Percentiles rank a stretch among this genome's conserved stretches.
Conservation (phyloP, 2,329 filamentous ascomycete species). For the Cordyceps cicadae region DNA sequence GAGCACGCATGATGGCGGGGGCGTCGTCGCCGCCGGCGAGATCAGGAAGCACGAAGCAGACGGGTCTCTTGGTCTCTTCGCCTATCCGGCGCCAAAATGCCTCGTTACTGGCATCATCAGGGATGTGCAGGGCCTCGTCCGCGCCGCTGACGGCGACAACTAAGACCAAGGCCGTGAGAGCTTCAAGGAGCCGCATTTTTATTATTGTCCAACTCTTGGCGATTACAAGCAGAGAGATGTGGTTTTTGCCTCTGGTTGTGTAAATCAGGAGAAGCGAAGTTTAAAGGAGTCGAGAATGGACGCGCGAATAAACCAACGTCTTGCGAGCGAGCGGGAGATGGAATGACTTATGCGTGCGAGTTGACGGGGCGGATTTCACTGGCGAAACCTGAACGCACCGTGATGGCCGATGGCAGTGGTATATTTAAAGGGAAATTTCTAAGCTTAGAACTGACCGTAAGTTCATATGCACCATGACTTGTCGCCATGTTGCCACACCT, state of each 20-base stretch:
- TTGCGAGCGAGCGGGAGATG: too few relatives aligned
- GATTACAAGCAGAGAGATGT: too few relatives aligned
- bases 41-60: conserved; percentile 23
- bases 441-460: too few relatives aligned
- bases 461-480: too few relatives aligned
- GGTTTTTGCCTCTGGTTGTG: not conserved
- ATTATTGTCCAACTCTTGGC: not conserved
- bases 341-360: too few relatives aligned
- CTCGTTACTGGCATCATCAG: not conserved
- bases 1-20: conserved; percentile 23
- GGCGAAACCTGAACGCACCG: too few relatives aligned
- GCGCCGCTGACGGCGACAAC: not conserved
- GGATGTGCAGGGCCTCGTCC: not conserved
- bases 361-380: too few relatives aligned
- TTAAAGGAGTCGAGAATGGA: too few relatives aligned
- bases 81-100: not conserved
- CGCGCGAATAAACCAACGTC: too few relatives aligned
- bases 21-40: conserved; percentile 23
- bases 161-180: not conserved
- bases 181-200: not conserved
- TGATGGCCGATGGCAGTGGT: too few relatives aligned
- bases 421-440: too few relatives aligned
- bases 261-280: not conserved
- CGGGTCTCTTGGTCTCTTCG: not conserved
- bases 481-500: too few relatives aligned